These are phyloP conservation scores for Croton setiger DNA, from an alignment of 441 rosid species.

Conservation along the genomic window DNA sequence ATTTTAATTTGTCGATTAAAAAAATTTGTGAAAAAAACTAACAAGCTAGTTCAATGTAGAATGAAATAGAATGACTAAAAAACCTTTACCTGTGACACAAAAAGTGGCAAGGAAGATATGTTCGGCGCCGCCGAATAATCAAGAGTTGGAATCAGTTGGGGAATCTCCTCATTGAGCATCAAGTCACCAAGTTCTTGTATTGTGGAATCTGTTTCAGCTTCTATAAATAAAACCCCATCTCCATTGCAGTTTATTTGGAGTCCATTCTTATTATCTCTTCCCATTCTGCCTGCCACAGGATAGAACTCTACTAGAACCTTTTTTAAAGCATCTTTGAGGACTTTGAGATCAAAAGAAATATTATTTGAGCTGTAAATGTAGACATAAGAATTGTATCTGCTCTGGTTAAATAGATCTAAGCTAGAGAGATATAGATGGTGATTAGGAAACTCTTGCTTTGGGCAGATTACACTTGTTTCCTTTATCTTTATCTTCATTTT, in stretches of 20 bases:
- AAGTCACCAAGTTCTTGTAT: conserved; percentile 31
- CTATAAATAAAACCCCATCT: conserved; percentile 32
- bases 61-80: too few relatives aligned
- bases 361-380: conserved; percentile 1
- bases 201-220: conserved; percentile 30
- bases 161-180: conserved; percentile 8
- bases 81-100: too few relatives aligned
- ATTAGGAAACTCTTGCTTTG: conserved; percentile 27
- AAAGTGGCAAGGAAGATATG: too few relatives aligned
- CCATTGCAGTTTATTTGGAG: conserved; percentile 33
- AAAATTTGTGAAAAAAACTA: background rate
- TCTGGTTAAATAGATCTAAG: conserved; percentile 19
- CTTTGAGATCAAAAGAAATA: background rate
- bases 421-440: conserved; percentile 30
- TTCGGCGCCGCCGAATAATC: too few relatives aligned
- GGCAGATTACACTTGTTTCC: conserved; percentile 29
- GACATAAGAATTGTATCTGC: background rate
- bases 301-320: conserved; percentile 15
- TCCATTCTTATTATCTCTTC: conserved; percentile 11
- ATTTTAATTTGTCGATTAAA: too few relatives aligned
- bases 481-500: conserved; percentile 31
- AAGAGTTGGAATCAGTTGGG: too few relatives aligned
- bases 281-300: conserved; percentile 21
- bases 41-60: too few relatives aligned
- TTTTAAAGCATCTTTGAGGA: conserved; percentile 12